phyloP scores from a whole-genome alignment of 2,329 filamentous ascomycete species.

The Purpureocillium lavendulum region DNA sequence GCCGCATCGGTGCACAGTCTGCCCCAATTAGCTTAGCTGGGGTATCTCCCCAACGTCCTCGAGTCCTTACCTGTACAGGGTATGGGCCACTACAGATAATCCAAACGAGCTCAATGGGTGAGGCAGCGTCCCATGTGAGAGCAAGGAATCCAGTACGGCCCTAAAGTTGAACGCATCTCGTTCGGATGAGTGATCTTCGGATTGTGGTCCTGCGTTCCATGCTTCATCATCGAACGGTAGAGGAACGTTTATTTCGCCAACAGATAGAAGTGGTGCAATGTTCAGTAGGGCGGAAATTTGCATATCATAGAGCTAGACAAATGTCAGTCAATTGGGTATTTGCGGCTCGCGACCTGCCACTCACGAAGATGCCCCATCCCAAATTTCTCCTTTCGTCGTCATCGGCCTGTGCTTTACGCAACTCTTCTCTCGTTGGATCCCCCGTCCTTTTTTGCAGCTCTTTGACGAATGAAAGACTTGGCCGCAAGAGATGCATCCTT shows the following conservation, averaged over 20 bases:
- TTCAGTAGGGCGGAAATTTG: constrained; percentile 4
- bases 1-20: not conserved
- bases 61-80: constrained; percentile 1
- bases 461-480: constrained; percentile 3
- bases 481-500: constrained; percentile 5
- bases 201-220: not conserved
- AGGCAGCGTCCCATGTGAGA: not conserved
- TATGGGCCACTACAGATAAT: constrained; percentile 2
- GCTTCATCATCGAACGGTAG: not conserved
- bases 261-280: constrained; percentile 2
- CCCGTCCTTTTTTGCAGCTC: constrained; percentile 1
- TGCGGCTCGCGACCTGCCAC: not conserved
- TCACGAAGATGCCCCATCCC: constrained; percentile 4
- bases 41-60: not conserved
- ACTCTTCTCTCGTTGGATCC: not conserved
- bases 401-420: constrained; percentile 1
- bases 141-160: not conserved
- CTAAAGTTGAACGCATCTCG: not conserved
- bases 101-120: constrained; percentile 2
- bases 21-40: no score
- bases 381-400: constrained; percentile 3
- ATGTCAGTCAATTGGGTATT: not conserved
- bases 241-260: constrained; percentile 2
- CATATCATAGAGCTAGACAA: constrained; percentile 3
- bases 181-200: not conserved